Base-by-base conservation (phyloP, 345 rosid species). In the Ricinus communis region DNA sequence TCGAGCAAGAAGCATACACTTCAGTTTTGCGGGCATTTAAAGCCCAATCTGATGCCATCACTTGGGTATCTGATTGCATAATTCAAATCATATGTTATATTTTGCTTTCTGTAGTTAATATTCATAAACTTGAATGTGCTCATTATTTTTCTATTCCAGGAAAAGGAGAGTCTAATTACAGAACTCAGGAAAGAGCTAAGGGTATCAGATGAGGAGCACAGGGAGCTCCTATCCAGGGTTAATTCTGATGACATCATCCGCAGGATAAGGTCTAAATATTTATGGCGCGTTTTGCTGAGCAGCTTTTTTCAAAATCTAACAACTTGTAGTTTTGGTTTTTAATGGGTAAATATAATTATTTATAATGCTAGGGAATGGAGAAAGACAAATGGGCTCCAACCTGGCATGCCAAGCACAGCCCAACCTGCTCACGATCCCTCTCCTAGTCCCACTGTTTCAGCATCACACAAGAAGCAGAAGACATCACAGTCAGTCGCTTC, bases 31-130 rank as follows among this genome's bases (percentile, higher is more conserved):
- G 98, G 68, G 99, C 99, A 40, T 96, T 96, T 72, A 93, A 89
- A 84, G 99, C 99, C 74, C 98, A 91, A 80, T 88, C 99, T 45
- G 98, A 96, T 74, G 98, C 97, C 74, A 87, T 96, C 66, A 84
- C 98, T 74, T 96, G 98, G 99, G 99, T 96, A 91, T 77, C 45
- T 73, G 12, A 58, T 55, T 13, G 5, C 15, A 28, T 65, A 0
- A 30, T 52, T 70, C 43, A 38, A 18, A 3, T 69, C 21, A 5
- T 69, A 45, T 71, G 18, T 36, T 73, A 5, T 15, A 21, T 54
- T 57, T 62, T 52, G 19, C 31, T 27, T 11, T 41, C 16, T 31
- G 45, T 19, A 33, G 25, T 21, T 52, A 19, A 65, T 31, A 25
- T 49, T 60, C 2, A 36, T 15, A 25, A 63, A 9, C 30, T 74